Percentiles rank a stretch among this genome's conserved stretches.
Conservation (phyloP, 1,284 basidiomycete species). For the Sporisorium sorghi region DNA sequence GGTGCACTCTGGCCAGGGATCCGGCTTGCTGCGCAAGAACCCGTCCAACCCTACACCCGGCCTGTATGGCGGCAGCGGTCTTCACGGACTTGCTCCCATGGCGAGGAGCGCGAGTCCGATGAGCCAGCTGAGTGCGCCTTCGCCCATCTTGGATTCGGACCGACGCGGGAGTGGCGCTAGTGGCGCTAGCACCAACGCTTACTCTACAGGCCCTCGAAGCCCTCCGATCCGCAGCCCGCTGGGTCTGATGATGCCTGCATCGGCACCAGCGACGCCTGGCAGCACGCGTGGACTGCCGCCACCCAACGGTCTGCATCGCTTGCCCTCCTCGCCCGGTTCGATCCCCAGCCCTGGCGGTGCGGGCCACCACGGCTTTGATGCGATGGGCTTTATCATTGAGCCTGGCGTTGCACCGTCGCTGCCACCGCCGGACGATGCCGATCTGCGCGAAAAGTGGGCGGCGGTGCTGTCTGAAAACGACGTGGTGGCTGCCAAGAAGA, state of each 20-base stretch:
- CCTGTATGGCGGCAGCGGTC: constrained; percentile 46
- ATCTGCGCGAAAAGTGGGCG: constrained; percentile 82
- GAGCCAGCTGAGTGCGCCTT: constrained; percentile 39
- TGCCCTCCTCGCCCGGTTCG: constrained; percentile 26
- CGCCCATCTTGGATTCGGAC: constrained; percentile 18
- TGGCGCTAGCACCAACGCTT: constrained; percentile 29
- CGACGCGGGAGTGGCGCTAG: constrained; percentile 35
- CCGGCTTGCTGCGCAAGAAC: constrained; percentile 60
- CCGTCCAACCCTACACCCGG: constrained; percentile 62
- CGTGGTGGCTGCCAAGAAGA: constrained; percentile 78
- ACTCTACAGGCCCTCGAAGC: constrained; percentile 34
- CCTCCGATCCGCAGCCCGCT: constrained; percentile 37
- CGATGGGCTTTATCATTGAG: constrained; percentile 56
- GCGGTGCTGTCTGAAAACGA: constrained; percentile 76
- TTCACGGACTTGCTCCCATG: constrained; percentile 43
- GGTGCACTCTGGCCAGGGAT: constrained; percentile 45
- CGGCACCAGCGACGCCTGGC: constrained; percentile 28
- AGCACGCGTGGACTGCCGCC: constrained; percentile 3
- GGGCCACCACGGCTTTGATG: constrained; percentile 29
- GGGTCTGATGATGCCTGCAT: constrained; percentile 17
- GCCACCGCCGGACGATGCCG: constrained; percentile 74
- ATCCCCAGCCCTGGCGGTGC: constrained; percentile 15
- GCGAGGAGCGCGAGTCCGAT: constrained; percentile 38
- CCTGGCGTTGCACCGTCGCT: constrained; percentile 27
- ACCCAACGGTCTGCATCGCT: constrained; percentile 11